Conservation (phyloP, 1,284 basidiomycete species). For the Marasmius tenuissimus region DNA sequence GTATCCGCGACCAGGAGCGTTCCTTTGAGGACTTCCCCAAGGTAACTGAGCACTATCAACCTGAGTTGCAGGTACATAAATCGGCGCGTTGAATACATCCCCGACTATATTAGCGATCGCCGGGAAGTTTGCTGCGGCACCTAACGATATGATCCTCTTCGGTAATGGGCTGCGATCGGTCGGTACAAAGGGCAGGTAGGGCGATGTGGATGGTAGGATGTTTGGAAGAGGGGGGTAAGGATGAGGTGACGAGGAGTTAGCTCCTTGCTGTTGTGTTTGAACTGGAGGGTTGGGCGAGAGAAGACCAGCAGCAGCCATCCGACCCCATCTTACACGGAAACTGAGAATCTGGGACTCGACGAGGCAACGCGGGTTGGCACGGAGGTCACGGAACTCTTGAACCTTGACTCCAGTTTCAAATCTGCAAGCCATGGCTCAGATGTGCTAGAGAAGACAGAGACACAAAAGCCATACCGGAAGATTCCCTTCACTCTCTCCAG, state of each 20-base stretch:
- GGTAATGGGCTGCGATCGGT: constrained; percentile 69
- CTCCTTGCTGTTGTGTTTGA: constrained; percentile 9
- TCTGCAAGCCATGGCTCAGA: neutral
- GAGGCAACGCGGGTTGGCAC: constrained; percentile 81
- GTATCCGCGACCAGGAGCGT: constrained; percentile 66
- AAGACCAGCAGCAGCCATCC: constrained; percentile 63
- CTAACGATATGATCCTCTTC: constrained; percentile 60
- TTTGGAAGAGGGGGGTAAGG: constrained; percentile 19
- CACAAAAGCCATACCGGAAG: constrained; percentile 41
- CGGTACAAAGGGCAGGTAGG: constrained; percentile 72
- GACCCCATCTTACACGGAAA: constrained; percentile 77
- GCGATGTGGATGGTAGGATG: constrained; percentile 39
- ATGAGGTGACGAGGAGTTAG: constrained; percentile 15
- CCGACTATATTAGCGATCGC: constrained; percentile 76
- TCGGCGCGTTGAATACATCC: constrained; percentile 76
- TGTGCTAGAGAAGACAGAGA: no score
- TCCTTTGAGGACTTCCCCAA: constrained; percentile 57
- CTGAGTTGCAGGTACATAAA: constrained; percentile 70
- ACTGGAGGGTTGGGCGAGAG: constrained; percentile 26
- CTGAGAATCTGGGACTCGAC: constrained; percentile 76
- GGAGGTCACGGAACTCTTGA: constrained; percentile 80
- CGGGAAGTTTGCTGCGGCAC: constrained; percentile 81
- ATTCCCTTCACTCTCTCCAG: constrained; percentile 81
- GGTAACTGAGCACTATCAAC: constrained; percentile 69
- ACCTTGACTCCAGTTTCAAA: constrained; percentile 85